Conservation (phyloP, 2,329 filamentous ascomycete genomes). For the Arachnopeziza araneosa region DNA sequence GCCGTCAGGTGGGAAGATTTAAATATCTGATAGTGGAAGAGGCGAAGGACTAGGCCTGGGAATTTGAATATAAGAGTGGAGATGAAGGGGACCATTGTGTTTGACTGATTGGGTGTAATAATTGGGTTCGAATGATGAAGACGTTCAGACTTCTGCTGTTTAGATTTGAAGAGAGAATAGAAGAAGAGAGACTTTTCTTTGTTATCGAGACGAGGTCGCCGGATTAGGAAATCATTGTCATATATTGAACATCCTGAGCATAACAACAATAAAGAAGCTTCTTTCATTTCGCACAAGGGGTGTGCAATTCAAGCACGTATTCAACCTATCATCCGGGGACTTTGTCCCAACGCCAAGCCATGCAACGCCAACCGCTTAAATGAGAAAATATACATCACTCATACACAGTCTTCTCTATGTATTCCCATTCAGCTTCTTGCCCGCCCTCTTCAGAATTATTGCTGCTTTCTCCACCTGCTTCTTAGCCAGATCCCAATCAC, state of each 20-base stretch:
- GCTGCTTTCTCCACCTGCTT: slow-evolving; percentile 67
- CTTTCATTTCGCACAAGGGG: neutral
- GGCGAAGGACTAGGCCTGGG: too few species aligned
- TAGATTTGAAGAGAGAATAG: too few species aligned
- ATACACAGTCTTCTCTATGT: slow-evolving; percentile 1
- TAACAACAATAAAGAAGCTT: neutral
- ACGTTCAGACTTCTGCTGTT: neutral
- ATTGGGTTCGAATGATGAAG: neutral
- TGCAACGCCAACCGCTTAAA: neutral
- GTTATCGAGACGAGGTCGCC: neutral
- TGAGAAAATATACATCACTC: slow-evolving; percentile 12
- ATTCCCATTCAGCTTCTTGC: slow-evolving; percentile 28
- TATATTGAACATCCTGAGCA: neutral
- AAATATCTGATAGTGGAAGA: neutral
- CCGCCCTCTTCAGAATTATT: slow-evolving; percentile 58
- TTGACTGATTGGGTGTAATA: neutral
- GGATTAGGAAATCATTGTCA: neutral
- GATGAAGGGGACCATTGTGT: neutral
- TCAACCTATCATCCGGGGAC: too few species aligned
- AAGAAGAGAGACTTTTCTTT: neutral
- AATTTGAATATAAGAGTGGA: neutral
- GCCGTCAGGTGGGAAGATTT: neutral
- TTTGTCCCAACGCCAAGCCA: neutral
- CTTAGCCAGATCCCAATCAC: slow-evolving; percentile 65
- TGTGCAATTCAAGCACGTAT: neutral